Evolutionary conservation across 169 alveolate species (phyloP), one percentile per base, ranked within the genome.

Genomic region (Cyclospora cayetanensis): DNA sequence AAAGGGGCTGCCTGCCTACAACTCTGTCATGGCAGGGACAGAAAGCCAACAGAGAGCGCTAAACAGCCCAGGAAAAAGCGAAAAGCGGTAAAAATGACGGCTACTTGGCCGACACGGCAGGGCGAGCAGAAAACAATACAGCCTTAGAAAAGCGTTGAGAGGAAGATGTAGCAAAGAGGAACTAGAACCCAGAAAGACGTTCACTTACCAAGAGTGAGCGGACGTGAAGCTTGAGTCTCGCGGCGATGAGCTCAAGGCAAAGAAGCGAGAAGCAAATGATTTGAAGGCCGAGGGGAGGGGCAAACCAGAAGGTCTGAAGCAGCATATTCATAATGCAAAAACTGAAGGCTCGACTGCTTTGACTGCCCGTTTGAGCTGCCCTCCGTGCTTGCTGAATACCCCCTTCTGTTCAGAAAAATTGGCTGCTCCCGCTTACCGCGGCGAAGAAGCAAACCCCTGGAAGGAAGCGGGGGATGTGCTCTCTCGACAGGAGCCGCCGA

Each of bases 221-320:
- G n/a, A 87, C 92, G 22, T 87, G 92, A 18, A 87, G 92, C 85
- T 50, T 86, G 20, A 86, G 85, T 0, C 92, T 46, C 1, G 92
- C 92, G 25, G 92, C 92, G 55, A 86, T 86, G 22, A 86, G 72
- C 60, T 86, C 92, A 37, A 86, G 7, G 34, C 92, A 86, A 27
- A 86, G 60, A 0, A 86, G 92, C 15, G 92, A 86, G 50, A 86
- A 86, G 46, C 46, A 76, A 42, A 53, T 76, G 1, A 86, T 76
- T 41, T 86, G 92, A 29, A 86, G 82, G 35, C 77, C 53, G 12
- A 86, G 29, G 7, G 92, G 92, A 9, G 92, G 92, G 31, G 42
- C 27, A 55, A 86, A 86, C 34, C 20, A 25, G 2, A 86, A 35
- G 7, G 85, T n/a, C 92, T 86, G 92, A 42, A 46, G 50, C 4